Percentiles rank a stretch among this genome's conserved stretches.
Evolutionary conservation across 176 grass and related monocot genomes (phyloP).

Genomic region (Cymbopogon citratus): DNA sequence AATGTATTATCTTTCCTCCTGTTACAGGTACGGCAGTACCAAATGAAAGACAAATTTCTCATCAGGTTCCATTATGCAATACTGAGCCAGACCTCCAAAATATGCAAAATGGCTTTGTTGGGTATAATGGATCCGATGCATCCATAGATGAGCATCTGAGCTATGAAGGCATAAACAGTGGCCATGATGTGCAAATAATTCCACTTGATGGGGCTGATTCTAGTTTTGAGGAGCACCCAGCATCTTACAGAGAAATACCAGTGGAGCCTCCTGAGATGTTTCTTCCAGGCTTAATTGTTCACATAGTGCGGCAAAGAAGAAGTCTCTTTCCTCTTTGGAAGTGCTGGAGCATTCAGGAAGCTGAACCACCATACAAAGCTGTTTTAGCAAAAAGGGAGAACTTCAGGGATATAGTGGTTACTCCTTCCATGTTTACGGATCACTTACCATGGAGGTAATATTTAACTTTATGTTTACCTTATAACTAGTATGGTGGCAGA

Average conservation of each 20-base stretch:
- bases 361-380: constrained; percentile 66
- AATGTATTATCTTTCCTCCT: neutral
- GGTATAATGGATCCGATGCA: constrained; percentile 28
- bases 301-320: constrained; percentile 68
- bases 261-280: constrained; percentile 82
- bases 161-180: constrained; percentile 23
- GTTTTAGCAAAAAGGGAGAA: constrained; percentile 67
- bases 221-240: constrained; percentile 19
- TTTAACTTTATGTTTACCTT: neutral
- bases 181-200: constrained; percentile 31
- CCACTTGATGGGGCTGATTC: constrained; percentile 38
- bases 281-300: constrained; percentile 78
- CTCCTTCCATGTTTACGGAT: constrained; percentile 91
- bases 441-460: constrained; percentile 94
- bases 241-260: constrained; percentile 49
- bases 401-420: constrained; percentile 70
- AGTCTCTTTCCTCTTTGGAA: constrained; percentile 72
- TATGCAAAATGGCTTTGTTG: constrained; percentile 22
- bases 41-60: constrained; percentile 32
- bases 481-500: neutral
- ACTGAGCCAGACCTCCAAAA: constrained; percentile 39
- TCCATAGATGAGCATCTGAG: constrained; percentile 10
- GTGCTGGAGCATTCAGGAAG: constrained; percentile 59
- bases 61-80: constrained; percentile 35
- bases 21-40: constrained; percentile 21